A percentile compares a stretch with the other conserved stretches of the same genome.
Evolutionary conservation across 2,329 filamentous ascomycete genomes (phyloP).

Genomic region (Aureobasidium musti): DNA sequence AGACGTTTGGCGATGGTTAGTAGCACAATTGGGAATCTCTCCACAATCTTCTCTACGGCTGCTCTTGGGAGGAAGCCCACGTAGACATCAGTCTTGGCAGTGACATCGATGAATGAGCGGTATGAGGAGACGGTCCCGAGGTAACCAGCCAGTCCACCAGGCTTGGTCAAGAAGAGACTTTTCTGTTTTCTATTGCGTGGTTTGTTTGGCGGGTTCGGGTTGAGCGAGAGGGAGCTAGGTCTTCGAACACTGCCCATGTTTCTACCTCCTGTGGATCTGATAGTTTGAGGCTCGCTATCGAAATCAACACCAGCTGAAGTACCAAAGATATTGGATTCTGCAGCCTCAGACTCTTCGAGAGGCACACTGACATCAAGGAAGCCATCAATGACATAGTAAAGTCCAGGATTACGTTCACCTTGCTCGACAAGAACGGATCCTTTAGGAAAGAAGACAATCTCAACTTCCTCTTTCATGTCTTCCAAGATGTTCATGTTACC

Average conservation of each 20-base stretch:
- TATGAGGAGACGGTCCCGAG: constrained; percentile 93
- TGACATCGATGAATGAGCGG: constrained; percentile 92
- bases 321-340: constrained; percentile 49
- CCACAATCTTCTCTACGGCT: constrained; percentile 86
- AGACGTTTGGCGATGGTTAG: constrained; percentile 95
- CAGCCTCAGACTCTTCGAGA: constrained; percentile 59
- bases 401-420: constrained; percentile 90
- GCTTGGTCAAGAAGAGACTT: constrained; percentile 88
- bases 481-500: constrained; percentile 68
- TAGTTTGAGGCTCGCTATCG: constrained; percentile 15
- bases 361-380: constrained; percentile 94
- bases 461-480: constrained; percentile 87
- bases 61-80: constrained; percentile 88
- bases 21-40: constrained; percentile 86
- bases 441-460: constrained; percentile 97
- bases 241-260: constrained; percentile 18
- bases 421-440: constrained; percentile 94
- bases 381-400: constrained; percentile 97
- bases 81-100: constrained; percentile 97
- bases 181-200: constrained; percentile 43
- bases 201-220: constrained; percentile 29
- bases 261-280: constrained; percentile 9
- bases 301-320: constrained; percentile 42
- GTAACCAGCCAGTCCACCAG: constrained; percentile 90
- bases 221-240: neutral